Base-by-base conservation (phyloP, 148 eudicot species). In the Fallopia convolvulus region DNA sequence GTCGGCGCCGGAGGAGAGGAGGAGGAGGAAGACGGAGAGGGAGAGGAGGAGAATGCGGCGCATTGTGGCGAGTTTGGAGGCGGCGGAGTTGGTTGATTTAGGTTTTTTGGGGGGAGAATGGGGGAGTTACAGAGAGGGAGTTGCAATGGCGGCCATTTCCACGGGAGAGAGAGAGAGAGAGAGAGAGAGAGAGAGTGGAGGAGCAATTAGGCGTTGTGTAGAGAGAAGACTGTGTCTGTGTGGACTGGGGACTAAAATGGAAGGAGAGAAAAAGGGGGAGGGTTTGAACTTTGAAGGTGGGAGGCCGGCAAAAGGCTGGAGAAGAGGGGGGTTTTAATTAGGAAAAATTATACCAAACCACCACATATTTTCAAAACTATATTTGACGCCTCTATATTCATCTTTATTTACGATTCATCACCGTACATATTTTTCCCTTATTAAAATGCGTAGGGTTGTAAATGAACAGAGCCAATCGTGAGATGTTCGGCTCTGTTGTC, bases 1-100 rank as follows among this genome's bases (percentile, higher is more conserved):
- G 2, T 85, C 71, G 39, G 46, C 2, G 52, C 70, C 74, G 26
- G 77, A 49, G 42, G 74, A 12, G 44, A 80, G 18, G 33, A 78
- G 46, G 30, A 39, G 44, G 32, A 76, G 56, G 41, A 63, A 17
- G 36, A 77, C 20, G 18, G 70, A 6, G 21, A 82, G 39, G 26
- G 79, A 18, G 75, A 72, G 65, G 40, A 63, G 32, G 73, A 46
- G 81, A 58, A 63, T 77, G 44, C 5, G 33, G 20, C 20, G 72
- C 70, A 63, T 63, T 63, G 70, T 63, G 15, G 36, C 30, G 70
- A 63, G 70, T 6, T 18, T 58, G 65, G 65, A 58, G 65, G 32
- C 50, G 50, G 50, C 12, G 50, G 14, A 12, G 50, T n/a, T 55
- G 20, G 23, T 47, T 55, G 23, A 23, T 4, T 55, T 18, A 58